Percentiles rank a stretch among this genome's conserved stretches.
Conservation (phyloP, 2,329 filamentous ascomycete species). For the Helotiales sp. region DNA sequence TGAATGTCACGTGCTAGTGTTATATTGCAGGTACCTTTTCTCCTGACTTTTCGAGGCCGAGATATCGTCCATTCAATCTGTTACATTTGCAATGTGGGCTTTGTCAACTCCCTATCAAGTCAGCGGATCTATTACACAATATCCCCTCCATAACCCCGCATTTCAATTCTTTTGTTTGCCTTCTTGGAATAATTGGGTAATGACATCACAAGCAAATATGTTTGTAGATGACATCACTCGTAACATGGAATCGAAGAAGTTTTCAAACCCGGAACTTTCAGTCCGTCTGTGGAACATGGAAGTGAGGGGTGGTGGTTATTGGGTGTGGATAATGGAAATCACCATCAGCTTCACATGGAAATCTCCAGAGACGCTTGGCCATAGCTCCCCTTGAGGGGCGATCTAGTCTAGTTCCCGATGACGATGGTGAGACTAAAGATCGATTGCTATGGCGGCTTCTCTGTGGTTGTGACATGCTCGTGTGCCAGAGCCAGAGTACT, state of each 20-base stretch:
- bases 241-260: no score
- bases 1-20: no score
- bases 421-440: not conserved
- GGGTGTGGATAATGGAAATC: constrained; percentile 6
- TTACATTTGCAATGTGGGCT: no score
- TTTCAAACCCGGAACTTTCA: constrained; percentile 2
- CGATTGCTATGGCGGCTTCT: not conserved
- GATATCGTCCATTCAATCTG: no score
- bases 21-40: no score
- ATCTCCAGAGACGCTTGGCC: constrained; percentile 15
- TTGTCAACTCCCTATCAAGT: no score
- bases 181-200: constrained; percentile 4
- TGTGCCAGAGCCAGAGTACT: not conserved
- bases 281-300: constrained; percentile 4
- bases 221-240: constrained; percentile 18
- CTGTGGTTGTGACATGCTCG: constrained; percentile 1
- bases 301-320: no score
- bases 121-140: no score
- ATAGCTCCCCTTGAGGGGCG: not conserved
- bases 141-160: no score
- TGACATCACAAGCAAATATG: constrained; percentile 12
- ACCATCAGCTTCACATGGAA: constrained; percentile 22
- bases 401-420: not conserved
- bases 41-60: no score
- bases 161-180: no score